Evolutionary conservation across 306 rosid species (phyloP), one percentile per base, ranked within the genome.

Genomic region (Amphicarpaea edgeworthii): DNA sequence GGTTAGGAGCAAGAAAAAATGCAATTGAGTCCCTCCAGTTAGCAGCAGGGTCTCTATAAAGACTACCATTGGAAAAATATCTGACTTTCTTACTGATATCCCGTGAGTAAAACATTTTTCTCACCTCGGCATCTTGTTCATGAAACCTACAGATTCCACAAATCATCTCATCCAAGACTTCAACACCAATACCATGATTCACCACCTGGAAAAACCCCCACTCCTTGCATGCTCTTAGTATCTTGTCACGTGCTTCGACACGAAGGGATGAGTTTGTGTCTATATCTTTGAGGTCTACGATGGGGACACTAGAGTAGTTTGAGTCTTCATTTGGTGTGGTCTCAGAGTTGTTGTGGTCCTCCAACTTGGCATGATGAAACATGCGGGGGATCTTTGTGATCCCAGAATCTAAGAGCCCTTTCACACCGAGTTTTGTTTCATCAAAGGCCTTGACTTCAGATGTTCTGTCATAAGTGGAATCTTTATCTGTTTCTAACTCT

Each of bases 201-300:
- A 85, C 68, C 10, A 88, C 74, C 11, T 83, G 86, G 37, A 88
- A 88, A 50, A 88, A 79, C 0, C 93, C 87, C 82, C 77, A 88
- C 6, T 53, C 72, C 45, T 76, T 59, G 10, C 61, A 68, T n/a
- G 84, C 78, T 8, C 41, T n/a, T 5, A 23, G 15, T 10, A 78
- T 59, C 58, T 73, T 26, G 32, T 69, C 69, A 51, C 61, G 11
- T 15, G 72, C 32, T 15, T 70, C 8, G 17, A 1, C 19, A 1
- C 54, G 78, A 0, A 2, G 1, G 12, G 3, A 2, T 17, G 75
- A 5, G 4, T 76, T 64, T 8, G 24, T n/a, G 15, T 59, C 6
- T 9, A 24, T 70, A n/a, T n/a, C 70, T 71, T 78, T 42, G 7
- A 86, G 50, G 41, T 86, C 90, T 50, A 90, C 82, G 72, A 77